Conservation (phyloP, 495 filamentous ascomycete species). For the Zalerion maritima region DNA sequence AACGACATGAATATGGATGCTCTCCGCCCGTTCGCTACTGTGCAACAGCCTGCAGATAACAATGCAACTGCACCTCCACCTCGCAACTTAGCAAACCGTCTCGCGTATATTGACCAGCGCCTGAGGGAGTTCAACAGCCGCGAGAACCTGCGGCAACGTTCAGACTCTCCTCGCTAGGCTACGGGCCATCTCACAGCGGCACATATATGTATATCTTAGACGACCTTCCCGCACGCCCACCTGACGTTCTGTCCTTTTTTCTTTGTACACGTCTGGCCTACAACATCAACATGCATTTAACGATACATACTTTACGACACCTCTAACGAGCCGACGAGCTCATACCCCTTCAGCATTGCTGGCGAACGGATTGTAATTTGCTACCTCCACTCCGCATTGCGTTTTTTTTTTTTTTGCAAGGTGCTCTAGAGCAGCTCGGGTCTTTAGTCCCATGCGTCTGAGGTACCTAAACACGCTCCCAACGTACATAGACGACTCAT, state of each 20-base stretch:
- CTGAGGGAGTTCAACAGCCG: constrained; percentile 34
- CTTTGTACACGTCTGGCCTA: constrained; percentile 11
- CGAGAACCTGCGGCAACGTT: constrained; percentile 16
- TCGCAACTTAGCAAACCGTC: constrained; percentile 25
- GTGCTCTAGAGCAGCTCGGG: no score
- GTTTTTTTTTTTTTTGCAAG: no score
- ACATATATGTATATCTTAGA: constrained; percentile 6
- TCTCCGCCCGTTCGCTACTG: constrained; percentile 30
- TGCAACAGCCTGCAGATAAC: constrained; percentile 20
- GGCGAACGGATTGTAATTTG: no score
- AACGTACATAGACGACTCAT: no score
- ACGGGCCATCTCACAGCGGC: no score
- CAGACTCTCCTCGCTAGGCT: constrained; percentile 29
- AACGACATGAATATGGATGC: constrained; percentile 26
- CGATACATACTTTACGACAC: no score
- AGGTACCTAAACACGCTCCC: no score
- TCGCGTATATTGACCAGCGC: constrained; percentile 36
- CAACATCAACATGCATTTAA: no score
- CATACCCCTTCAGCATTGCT: no score
- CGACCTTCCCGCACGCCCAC: constrained; percentile 1
- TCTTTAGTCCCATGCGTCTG: no score
- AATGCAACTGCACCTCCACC: constrained; percentile 16
- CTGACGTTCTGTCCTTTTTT: constrained; percentile 4
- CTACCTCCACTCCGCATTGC: no score
- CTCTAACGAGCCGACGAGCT: no score